Percentiles rank a stretch among this genome's conserved stretches.
These are phyloP conservation scores for Allium sativum DNA, from an alignment of 106 monocot genomes.

Conservation along the genomic window DNA sequence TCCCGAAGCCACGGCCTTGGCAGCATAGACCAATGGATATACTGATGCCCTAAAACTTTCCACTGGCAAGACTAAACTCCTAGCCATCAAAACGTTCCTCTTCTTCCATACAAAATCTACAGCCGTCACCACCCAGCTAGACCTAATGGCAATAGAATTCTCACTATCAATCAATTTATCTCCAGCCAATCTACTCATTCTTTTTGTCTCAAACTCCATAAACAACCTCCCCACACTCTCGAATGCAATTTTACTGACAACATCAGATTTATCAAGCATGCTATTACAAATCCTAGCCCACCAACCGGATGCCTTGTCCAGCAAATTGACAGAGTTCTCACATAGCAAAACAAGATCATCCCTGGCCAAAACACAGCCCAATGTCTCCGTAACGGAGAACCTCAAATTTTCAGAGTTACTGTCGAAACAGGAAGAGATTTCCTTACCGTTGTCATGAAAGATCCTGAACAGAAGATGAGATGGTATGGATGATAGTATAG, in stretches of 20 bases:
- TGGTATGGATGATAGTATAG: slow-evolving; percentile 71
- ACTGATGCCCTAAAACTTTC: slow-evolving; percentile 79
- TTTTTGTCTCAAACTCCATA: slow-evolving; percentile 61
- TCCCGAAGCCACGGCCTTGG: slow-evolving; percentile 83
- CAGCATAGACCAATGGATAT: slow-evolving; percentile 72
- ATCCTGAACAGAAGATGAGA: slow-evolving; percentile 73
- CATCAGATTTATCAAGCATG: slow-evolving; percentile 74
- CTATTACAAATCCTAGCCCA: slow-evolving; percentile 56
- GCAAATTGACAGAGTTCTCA: slow-evolving; percentile 42
- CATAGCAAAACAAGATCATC: slow-evolving; percentile 89
- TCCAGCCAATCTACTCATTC: slow-evolving; percentile 90
- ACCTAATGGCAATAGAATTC: slow-evolving; percentile 74
- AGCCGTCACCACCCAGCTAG: slow-evolving; percentile 75
- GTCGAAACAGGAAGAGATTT: slow-evolving; percentile 60
- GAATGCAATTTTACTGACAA: slow-evolving; percentile 61
- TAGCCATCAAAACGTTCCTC: slow-evolving; percentile 77
- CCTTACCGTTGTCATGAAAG: slow-evolving; percentile 50
- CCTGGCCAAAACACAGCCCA: slow-evolving; percentile 76
- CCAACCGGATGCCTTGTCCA: slow-evolving; percentile 67
- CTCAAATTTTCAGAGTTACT: slow-evolving; percentile 58
- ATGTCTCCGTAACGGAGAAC: slow-evolving; percentile 52
- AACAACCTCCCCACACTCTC: slow-evolving; percentile 74
- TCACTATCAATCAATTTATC: slow-evolving; percentile 96
- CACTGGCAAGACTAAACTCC: slow-evolving; percentile 71
- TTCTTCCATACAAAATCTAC: slow-evolving; percentile 68